Percentiles rank a stretch among this genome's conserved stretches.
Evolutionary conservation across 2,329 filamentous ascomycete genomes (phyloP).

Genomic region (Beauveria australis): DNA sequence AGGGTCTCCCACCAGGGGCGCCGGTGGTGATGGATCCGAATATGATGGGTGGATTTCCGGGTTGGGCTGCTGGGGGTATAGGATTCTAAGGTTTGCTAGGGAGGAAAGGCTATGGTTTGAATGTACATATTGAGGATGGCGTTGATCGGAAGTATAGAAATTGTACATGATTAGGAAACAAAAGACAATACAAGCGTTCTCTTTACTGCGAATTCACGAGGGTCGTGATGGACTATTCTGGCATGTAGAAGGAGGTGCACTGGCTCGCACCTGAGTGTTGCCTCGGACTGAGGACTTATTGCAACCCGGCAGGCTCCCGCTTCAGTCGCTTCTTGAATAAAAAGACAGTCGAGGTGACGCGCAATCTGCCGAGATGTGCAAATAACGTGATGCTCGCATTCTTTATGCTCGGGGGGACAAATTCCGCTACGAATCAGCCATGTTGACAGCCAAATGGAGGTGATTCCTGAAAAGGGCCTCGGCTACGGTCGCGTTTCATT

Average conservation of each 20-base stretch:
- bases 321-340: background rate
- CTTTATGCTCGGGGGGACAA: background rate
- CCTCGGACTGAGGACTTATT: no score
- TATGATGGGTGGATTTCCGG: slow-evolving; percentile 23
- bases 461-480: background rate
- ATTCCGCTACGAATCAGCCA: background rate
- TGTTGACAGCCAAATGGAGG: background rate
- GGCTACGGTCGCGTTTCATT: background rate
- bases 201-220: background rate
- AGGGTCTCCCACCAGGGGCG: slow-evolving; percentile 21
- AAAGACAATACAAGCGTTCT: background rate
- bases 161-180: background rate
- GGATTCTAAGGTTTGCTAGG: slow-evolving; percentile 18
- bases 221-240: background rate
- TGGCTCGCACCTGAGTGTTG: no score
- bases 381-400: background rate
- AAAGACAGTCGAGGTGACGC: background rate
- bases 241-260: no score
- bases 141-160: background rate
- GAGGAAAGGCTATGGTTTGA: background rate
- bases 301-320: no score
- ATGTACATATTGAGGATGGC: slow-evolving; percentile 4
- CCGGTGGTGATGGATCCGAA: slow-evolving; percentile 16
- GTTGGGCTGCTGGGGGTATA: slow-evolving; percentile 29
- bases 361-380: background rate